Percentiles rank a stretch among this genome's conserved stretches.
Conservation (phyloP, 805 yeast species). For the Wickerhamiella shivajii region DNA sequence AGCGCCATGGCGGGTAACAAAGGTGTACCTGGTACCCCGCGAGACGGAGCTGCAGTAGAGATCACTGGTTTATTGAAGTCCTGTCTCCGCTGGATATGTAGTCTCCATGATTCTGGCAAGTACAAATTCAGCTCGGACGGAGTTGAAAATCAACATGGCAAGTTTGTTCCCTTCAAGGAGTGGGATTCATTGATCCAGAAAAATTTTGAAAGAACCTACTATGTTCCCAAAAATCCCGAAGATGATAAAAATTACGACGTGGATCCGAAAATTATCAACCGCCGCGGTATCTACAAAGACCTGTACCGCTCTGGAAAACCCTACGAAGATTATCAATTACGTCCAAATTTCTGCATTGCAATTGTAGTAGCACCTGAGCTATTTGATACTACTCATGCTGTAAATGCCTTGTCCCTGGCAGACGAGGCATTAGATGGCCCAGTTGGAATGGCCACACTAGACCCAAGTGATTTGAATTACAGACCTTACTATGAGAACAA, state of each 20-base stretch:
- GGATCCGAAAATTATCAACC: constrained; percentile 52
- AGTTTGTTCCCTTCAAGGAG: constrained; percentile 37
- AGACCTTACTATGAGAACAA: constrained; percentile 77
- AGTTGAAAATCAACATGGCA: constrained; percentile 48
- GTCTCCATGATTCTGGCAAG: constrained; percentile 36
- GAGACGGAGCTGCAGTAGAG: constrained; percentile 95
- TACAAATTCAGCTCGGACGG: constrained; percentile 35
- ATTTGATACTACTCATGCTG: constrained; percentile 47
- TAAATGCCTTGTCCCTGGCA: constrained; percentile 52
- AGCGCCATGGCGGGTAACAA: constrained; percentile 65
- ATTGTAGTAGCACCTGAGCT: constrained; percentile 92
- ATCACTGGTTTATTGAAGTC: constrained; percentile 81
- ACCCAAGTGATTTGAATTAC: constrained; percentile 84
- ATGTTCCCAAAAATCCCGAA: constrained; percentile 48
- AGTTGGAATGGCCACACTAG: constrained; percentile 79
- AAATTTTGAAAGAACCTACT: constrained; percentile 68
- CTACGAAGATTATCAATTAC: constrained; percentile 82
- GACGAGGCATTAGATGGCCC: constrained; percentile 73
- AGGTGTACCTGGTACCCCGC: constrained; percentile 95
- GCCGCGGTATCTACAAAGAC: constrained; percentile 92
- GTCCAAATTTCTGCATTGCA: constrained; percentile 88
- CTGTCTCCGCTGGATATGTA: constrained; percentile 61
- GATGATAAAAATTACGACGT: constrained; percentile 51
- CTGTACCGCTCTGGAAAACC: constrained; percentile 67
- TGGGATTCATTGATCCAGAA: constrained; percentile 63